Conservation (phyloP, 1,284 basidiomycete species). For the Lignosus rhinocerotis region DNA sequence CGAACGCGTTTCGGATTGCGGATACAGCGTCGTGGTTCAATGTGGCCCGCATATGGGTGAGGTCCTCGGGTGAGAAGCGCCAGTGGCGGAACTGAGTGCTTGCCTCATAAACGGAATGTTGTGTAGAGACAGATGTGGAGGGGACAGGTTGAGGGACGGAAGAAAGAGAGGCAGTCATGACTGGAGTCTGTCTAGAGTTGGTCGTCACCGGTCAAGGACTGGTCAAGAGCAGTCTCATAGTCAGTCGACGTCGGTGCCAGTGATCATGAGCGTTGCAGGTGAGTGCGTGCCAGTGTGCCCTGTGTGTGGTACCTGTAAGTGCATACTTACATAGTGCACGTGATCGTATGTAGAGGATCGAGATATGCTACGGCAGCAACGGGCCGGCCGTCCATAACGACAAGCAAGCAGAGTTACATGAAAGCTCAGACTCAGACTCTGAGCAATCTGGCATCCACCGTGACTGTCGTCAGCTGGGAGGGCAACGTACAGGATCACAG, state of each 20-base stretch:
- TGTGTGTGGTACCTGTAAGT: too few species aligned
- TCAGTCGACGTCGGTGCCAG: too few species aligned
- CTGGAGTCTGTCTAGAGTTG: neutral
- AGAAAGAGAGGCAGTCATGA: conserved; percentile 16
- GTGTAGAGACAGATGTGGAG: conserved; percentile 18
- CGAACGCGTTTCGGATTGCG: conserved; percentile 74
- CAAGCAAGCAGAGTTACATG: too few species aligned
- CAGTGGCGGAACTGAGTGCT: conserved; percentile 89
- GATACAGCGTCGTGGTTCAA: conserved; percentile 77
- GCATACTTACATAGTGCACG: too few species aligned
- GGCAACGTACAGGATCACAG: neutral
- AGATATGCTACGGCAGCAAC: too few species aligned
- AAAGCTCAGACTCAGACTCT: too few species aligned
- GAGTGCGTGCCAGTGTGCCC: neutral
- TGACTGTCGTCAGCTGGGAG: neutral
- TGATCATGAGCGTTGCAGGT: too few species aligned
- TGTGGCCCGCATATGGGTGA: conserved; percentile 57
- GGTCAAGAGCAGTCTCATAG: too few species aligned
- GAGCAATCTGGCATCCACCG: too few species aligned
- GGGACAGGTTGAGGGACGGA: conserved; percentile 9
- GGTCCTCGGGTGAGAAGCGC: conserved; percentile 75
- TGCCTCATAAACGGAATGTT: conserved; percentile 64
- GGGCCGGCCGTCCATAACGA: too few species aligned
- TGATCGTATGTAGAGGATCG: too few species aligned
- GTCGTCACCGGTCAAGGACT: neutral